Percentiles rank a stretch among this genome's conserved stretches.
These are phyloP conservation scores for Tylopilus cervinicoccineus DNA, from an alignment of 768 basidiomycete genomes.

Conservation along the genomic window DNA sequence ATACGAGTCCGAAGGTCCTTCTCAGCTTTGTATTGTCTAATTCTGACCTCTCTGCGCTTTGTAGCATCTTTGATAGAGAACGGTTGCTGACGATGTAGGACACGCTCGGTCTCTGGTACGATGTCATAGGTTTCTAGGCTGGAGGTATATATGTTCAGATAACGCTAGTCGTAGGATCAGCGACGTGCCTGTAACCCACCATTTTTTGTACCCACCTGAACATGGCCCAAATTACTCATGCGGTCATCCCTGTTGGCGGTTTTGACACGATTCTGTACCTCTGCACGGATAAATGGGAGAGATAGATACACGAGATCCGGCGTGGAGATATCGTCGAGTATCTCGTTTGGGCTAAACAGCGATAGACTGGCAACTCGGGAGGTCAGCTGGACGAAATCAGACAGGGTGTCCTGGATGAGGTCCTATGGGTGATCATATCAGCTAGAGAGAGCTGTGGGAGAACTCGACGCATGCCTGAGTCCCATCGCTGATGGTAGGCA, in stretches of 20 bases:
- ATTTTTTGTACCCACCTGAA: conserved; percentile 47
- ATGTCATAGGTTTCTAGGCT: conserved; percentile 63
- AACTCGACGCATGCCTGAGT: conserved; percentile 39
- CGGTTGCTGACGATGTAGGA: conserved; percentile 47
- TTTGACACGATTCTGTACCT: conserved; percentile 58
- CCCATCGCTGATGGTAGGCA: conserved; percentile 40
- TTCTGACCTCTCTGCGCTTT: conserved; percentile 80
- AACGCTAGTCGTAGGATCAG: conserved; percentile 36
- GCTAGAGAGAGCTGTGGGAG: neutral
- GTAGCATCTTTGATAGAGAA: conserved; percentile 58
- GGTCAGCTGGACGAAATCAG: conserved; percentile 51
- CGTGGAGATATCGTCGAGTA: conserved; percentile 77
- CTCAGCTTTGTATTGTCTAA: conserved; percentile 84
- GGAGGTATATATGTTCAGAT: conserved; percentile 44
- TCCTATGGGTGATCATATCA: conserved; percentile 40
- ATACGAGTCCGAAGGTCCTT: conserved; percentile 72
- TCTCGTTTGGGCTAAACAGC: conserved; percentile 82
- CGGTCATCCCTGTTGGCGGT: conserved; percentile 57
- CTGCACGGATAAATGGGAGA: conserved; percentile 64
- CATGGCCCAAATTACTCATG: conserved; percentile 47
- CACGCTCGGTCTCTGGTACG: conserved; percentile 56
- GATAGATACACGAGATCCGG: conserved; percentile 71
- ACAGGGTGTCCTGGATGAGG: conserved; percentile 50
- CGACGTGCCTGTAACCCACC: neutral
- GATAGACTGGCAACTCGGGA: conserved; percentile 56